A percentile compares a stretch with the other conserved stretches of the same genome.
These are phyloP conservation scores for Aspergillus fumigatiaffinis DNA, from an alignment of 2,329 filamentous ascomycete species.

Conservation along the genomic window DNA sequence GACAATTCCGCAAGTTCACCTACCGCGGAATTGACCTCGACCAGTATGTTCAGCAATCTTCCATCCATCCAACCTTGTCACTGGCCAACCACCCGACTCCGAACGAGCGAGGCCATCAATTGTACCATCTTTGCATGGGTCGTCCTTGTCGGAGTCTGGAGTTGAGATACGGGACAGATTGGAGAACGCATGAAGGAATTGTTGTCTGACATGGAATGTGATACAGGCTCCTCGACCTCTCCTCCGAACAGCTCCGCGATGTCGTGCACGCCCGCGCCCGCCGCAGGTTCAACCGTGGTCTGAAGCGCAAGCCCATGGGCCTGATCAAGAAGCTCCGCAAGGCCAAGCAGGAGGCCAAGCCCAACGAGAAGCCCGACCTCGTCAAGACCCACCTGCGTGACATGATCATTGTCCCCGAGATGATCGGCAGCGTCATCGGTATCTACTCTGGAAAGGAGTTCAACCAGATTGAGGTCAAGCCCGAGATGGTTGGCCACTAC, in stretches of 20 bases:
- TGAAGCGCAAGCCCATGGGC: constrained; percentile 99
- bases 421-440: constrained; percentile 97
- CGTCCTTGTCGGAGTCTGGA: constrained; percentile 8
- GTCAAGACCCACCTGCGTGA: constrained; percentile 99
- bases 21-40: constrained; percentile 99
- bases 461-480: constrained; percentile 99
- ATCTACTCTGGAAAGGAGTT: constrained; percentile 99
- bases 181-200: constrained; percentile 19
- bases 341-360: constrained; percentile 97
- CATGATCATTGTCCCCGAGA: constrained; percentile 99
- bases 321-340: constrained; percentile 99
- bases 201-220: constrained; percentile 27
- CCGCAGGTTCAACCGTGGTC: constrained; percentile 97
- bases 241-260: constrained; percentile 97
- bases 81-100: constrained; percentile 8
- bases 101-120: constrained; percentile 11
- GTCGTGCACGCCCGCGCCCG: constrained; percentile 98
- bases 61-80: constrained; percentile 4
- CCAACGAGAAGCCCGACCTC: constrained; percentile 99
- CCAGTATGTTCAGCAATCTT: constrained; percentile 64
- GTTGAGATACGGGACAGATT: constrained; percentile 2
- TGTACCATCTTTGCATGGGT: neutral
- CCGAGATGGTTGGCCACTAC: constrained; percentile 99
- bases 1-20: constrained; percentile 99
- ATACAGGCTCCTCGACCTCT: constrained; percentile 91